Evolutionary conservation across 371 early-diverging fungal genomes (phyloP).

Genomic region (Lichtheimia hyalospora): DNA sequence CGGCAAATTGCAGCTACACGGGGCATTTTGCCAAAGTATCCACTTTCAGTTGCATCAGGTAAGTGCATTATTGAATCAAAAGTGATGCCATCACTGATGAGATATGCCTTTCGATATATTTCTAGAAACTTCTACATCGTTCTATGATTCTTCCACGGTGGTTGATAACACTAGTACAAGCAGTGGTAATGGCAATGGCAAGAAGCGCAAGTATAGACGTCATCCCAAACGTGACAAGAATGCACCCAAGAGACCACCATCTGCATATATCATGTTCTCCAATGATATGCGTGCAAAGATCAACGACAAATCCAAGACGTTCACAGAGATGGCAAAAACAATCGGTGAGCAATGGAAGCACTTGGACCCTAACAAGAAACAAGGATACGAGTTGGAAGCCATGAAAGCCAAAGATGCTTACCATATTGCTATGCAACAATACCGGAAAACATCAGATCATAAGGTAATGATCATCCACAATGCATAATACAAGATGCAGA

Average conservation of each 20-base stretch:
- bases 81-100: neutral
- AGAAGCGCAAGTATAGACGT: constrained; percentile 51
- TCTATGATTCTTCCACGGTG: constrained; percentile 11
- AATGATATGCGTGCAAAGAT: constrained; percentile 51
- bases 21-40: constrained; percentile 32
- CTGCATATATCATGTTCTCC: constrained; percentile 60
- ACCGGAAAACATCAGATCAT: constrained; percentile 39
- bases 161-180: neutral
- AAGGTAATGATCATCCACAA: constrained; percentile 15
- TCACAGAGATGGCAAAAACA: constrained; percentile 51
- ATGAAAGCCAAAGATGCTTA: constrained; percentile 41
- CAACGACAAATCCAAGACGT: constrained; percentile 39
- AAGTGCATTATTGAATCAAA: constrained; percentile 10
- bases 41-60: constrained; percentile 23
- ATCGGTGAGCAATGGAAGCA: constrained; percentile 55
- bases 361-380: constrained; percentile 29
- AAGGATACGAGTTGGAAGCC: constrained; percentile 39
- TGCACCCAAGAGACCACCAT: constrained; percentile 53
- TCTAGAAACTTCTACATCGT: constrained; percentile 16
- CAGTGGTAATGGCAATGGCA: constrained; percentile 16
- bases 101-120: constrained; percentile 4
- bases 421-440: constrained; percentile 28
- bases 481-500: constrained; percentile 10
- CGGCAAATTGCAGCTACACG: constrained; percentile 42
- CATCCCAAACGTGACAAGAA: constrained; percentile 55